phyloP scores from a whole-genome alignment of 805 yeast genomes.

The Barnettozyma pratensis region DNA sequence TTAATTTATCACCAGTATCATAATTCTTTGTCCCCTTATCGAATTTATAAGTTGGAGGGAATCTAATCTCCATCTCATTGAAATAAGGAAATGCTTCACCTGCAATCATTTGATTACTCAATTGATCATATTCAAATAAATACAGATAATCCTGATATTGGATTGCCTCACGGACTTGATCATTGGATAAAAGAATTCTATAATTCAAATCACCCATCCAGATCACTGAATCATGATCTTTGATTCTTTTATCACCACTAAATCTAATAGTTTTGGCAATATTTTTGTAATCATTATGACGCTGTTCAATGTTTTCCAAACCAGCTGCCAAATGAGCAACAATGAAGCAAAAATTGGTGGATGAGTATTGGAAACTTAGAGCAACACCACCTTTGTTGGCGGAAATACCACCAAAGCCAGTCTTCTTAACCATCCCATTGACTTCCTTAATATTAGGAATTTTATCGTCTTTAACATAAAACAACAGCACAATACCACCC shows the following conservation, averaged over 20 bases:
- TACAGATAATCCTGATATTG: slow-evolving; percentile 40
- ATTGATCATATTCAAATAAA: slow-evolving; percentile 71
- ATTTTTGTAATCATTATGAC: slow-evolving; percentile 82
- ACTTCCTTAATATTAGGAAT: slow-evolving; percentile 51
- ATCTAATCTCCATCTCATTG: slow-evolving; percentile 72
- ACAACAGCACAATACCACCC: slow-evolving; percentile 75
- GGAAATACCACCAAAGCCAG: slow-evolving; percentile 92
- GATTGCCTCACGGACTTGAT: slow-evolving; percentile 57
- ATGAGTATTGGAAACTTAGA: slow-evolving; percentile 58
- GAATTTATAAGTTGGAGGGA: slow-evolving; percentile 91
- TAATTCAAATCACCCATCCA: slow-evolving; percentile 96
- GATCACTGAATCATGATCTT: slow-evolving; percentile 77
- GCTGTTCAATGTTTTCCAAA: slow-evolving; percentile 66
- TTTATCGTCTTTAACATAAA: slow-evolving; percentile 57
- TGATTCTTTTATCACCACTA: slow-evolving; percentile 49
- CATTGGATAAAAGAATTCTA: slow-evolving; percentile 68
- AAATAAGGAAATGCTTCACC: slow-evolving; percentile 80
- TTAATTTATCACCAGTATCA: slow-evolving; percentile 86
- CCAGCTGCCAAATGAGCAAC: slow-evolving; percentile 95
- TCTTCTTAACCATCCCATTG: slow-evolving; percentile 74
- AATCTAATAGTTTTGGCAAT: slow-evolving; percentile 66
- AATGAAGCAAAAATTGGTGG: slow-evolving; percentile 71
- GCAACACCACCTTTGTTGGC: slow-evolving; percentile 79
- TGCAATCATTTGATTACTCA: slow-evolving; percentile 65
- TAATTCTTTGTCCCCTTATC: slow-evolving; percentile 79